Percentiles rank a stretch among this genome's conserved stretches.
Evolutionary conservation across 2,329 filamentous ascomycete genomes (phyloP).

Genomic region (Trichoderma sp.): DNA sequence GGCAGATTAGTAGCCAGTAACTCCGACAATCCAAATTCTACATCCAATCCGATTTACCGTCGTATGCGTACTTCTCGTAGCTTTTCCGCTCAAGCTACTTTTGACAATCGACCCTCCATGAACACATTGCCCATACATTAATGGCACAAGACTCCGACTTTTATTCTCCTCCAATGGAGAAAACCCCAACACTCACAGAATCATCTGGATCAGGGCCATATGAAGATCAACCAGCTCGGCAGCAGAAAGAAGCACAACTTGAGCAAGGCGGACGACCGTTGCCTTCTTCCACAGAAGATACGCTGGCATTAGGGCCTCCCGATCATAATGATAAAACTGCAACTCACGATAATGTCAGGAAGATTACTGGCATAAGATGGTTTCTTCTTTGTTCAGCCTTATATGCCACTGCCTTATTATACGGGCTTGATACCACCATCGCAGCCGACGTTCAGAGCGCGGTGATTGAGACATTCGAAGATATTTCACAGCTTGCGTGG

Average conservation of each 20-base stretch:
- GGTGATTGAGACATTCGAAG: not conserved
- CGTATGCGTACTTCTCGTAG: not conserved
- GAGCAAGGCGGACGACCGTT: not conserved
- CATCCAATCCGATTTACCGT: not conserved
- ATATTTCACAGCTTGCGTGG: slow-evolving; percentile 39
- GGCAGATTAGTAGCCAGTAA: too few species aligned
- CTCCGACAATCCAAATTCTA: not conserved
- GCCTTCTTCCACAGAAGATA: not conserved
- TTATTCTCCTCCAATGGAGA: not conserved
- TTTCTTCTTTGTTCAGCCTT: not conserved
- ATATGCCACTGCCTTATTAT: not conserved
- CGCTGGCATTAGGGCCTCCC: not conserved
- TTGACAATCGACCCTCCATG: not conserved
- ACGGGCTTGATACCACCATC: not conserved
- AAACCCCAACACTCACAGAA: not conserved
- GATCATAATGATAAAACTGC: not conserved
- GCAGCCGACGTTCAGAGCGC: not conserved
- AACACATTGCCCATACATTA: not conserved
- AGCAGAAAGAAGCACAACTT: not conserved
- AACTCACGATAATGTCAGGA: not conserved
- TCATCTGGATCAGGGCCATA: not conserved
- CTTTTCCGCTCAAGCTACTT: not conserved
- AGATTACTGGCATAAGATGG: not conserved
- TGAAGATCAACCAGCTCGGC: not conserved
- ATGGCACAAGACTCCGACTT: not conserved